Evolutionary conservation across 106 monocot genomes (phyloP).

Genomic region (Phalaenopsis equestris): DNA sequence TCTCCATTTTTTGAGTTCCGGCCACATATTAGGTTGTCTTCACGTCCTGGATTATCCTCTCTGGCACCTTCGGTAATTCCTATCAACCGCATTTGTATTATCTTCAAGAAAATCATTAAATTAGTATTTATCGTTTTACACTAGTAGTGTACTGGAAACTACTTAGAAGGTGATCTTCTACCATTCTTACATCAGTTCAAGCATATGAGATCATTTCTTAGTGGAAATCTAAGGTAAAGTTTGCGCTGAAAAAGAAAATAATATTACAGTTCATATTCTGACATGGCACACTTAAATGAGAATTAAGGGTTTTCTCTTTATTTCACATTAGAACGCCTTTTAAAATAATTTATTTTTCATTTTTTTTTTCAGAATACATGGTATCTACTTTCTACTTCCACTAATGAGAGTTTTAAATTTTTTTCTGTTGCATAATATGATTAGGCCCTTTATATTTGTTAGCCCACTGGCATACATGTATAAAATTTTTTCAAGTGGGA

Average conservation of each 20-base stretch:
- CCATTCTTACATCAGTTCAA: neutral
- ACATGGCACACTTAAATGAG: neutral
- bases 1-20: constrained; percentile 67
- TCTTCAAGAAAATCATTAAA: neutral
- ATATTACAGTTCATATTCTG: neutral
- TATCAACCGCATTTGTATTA: neutral
- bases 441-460: neutral
- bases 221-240: neutral
- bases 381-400: neutral
- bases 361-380: neutral
- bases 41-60: constrained; percentile 24
- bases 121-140: neutral
- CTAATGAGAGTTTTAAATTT: neutral
- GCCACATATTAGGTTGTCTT: constrained; percentile 31
- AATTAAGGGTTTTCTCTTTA: neutral
- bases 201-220: neutral
- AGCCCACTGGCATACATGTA: neutral
- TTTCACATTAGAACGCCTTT: neutral
- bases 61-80: constrained; percentile 39
- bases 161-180: neutral
- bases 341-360: neutral
- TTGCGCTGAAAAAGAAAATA: neutral
- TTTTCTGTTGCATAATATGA: neutral
- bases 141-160: neutral
- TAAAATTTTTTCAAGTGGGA: neutral